Conservation (phyloP, 805 yeast genomes). For the Hanseniaspora singularis region DNA sequence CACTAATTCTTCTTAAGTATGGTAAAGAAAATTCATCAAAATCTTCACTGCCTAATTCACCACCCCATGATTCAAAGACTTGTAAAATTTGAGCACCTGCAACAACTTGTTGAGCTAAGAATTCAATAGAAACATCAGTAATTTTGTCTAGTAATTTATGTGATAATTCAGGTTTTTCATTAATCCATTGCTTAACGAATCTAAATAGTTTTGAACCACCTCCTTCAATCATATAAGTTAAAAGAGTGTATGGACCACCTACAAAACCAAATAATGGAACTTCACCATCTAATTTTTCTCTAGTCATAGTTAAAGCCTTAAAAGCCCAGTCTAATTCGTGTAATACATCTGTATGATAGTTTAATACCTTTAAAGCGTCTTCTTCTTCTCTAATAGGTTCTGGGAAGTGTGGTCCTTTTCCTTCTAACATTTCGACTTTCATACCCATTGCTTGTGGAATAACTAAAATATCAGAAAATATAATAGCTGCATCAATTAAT, state of each 20-base stretch:
- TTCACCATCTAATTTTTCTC: slow-evolving; percentile 72
- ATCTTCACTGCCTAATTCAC: slow-evolving; percentile 84
- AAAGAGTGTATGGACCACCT: slow-evolving; percentile 96
- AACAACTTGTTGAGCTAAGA: slow-evolving; percentile 82
- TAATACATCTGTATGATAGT: slow-evolving; percentile 55
- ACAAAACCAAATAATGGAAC: slow-evolving; percentile 92
- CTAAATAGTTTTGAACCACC: slow-evolving; percentile 88
- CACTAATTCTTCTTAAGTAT: slow-evolving; percentile 64
- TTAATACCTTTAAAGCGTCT: slow-evolving; percentile 47
- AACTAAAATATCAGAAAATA: slow-evolving; percentile 87
- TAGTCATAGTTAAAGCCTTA: slow-evolving; percentile 82
- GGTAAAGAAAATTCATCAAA: slow-evolving; percentile 84
- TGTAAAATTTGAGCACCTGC: slow-evolving; percentile 99
- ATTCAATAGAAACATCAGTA: slow-evolving; percentile 83
- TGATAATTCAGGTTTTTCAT: slow-evolving; percentile 59
- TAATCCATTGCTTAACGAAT: slow-evolving; percentile 86
- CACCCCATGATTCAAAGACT: slow-evolving; percentile 96
- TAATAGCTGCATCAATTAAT: slow-evolving; percentile 89
- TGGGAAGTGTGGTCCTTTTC: slow-evolving; percentile 87
- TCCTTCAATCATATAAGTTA: slow-evolving; percentile 96
- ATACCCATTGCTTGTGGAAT: slow-evolving; percentile 98
- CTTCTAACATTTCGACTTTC: slow-evolving; percentile 85
- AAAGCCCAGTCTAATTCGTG: slow-evolving; percentile 88
- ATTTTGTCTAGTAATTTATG: slow-evolving; percentile 61
- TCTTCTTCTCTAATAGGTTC: slow-evolving; percentile 68